Evolutionary conservation across 257 asterid species (phyloP).

Genomic region (Knoxia roxburghii): DNA sequence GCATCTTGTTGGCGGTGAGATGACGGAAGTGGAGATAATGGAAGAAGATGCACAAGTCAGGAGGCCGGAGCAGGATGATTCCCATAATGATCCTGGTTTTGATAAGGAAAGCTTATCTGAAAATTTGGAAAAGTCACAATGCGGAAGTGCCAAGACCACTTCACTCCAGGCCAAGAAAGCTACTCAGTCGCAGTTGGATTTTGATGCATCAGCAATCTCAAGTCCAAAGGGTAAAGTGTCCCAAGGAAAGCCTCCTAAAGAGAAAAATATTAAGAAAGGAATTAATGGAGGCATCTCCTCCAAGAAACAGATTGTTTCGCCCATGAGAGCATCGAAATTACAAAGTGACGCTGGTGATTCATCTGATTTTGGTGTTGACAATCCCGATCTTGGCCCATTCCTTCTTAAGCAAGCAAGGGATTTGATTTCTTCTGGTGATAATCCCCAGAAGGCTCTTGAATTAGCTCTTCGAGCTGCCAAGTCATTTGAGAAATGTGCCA

Average conservation of each 20-base stretch:
- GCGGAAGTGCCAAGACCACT: conserved; percentile 29
- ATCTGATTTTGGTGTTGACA: conserved; percentile 49
- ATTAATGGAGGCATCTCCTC: conserved; percentile 26
- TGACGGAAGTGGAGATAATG: conserved; percentile 74
- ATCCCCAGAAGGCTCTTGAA: conserved; percentile 69
- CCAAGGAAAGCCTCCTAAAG: conserved; percentile 35
- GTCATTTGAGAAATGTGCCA: conserved; percentile 68
- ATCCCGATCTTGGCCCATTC: conserved; percentile 84
- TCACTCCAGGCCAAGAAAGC: conserved; percentile 41
- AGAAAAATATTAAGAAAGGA: conserved; percentile 31
- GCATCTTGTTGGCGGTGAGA: conserved; percentile 87
- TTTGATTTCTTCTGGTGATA: conserved; percentile 82
- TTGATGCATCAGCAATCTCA: conserved; percentile 42
- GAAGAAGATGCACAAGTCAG: conserved; percentile 71
- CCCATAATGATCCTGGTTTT: conserved; percentile 33
- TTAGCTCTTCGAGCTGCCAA: conserved; percentile 71
- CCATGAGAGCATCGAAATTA: conserved; percentile 32
- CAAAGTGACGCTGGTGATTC: conserved; percentile 44
- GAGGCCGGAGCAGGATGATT: conserved; percentile 35
- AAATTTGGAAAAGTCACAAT: conserved; percentile 36
- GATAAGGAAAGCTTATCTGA: conserved; percentile 35
- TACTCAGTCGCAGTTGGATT: conserved; percentile 33
- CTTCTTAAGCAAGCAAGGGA: conserved; percentile 85
- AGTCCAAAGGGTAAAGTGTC: conserved; percentile 50
- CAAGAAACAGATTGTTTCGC: conserved; percentile 37